phyloP scores from a whole-genome alignment of 352 stramenopile species.

The Globisporangium splendens region DNA sequence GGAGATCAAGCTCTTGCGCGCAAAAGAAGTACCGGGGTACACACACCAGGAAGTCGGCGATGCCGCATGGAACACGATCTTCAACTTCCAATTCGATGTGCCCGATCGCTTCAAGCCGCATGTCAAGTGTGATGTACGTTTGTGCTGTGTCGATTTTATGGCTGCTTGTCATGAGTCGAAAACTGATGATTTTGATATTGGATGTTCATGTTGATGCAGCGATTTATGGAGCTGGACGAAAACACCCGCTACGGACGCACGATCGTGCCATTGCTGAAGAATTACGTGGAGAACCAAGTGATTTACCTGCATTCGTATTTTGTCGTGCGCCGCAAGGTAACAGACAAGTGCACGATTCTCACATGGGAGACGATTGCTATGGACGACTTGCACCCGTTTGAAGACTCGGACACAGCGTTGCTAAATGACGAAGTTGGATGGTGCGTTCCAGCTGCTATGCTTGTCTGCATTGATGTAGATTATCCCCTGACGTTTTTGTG shows the following conservation, averaged over 20 bases:
- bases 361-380: constrained; percentile 66
- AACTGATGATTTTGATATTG: background rate
- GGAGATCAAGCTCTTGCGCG: constrained; percentile 74
- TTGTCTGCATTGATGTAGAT: too few relatives aligned
- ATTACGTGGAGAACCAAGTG: constrained; percentile 45
- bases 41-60: constrained; percentile 60
- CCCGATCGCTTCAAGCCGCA: constrained; percentile 57
- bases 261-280: constrained; percentile 65
- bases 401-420: constrained; percentile 52
- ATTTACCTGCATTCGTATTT: constrained; percentile 83
- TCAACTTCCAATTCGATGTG: constrained; percentile 75
- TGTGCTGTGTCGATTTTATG: background rate
- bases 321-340: constrained; percentile 53
- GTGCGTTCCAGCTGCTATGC: constrained; percentile 33
- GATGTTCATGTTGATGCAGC: constrained; percentile 12
- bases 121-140: constrained; percentile 51
- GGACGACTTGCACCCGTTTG: constrained; percentile 66
- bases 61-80: constrained; percentile 73
- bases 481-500: background rate
- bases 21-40: constrained; percentile 48
- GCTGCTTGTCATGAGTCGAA: background rate
- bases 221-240: constrained; percentile 72
- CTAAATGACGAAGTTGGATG: constrained; percentile 80
- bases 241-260: constrained; percentile 79
- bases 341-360: constrained; percentile 56